phyloP scores from a whole-genome alignment of 345 rosid genomes.

The Brassica nigra region DNA sequence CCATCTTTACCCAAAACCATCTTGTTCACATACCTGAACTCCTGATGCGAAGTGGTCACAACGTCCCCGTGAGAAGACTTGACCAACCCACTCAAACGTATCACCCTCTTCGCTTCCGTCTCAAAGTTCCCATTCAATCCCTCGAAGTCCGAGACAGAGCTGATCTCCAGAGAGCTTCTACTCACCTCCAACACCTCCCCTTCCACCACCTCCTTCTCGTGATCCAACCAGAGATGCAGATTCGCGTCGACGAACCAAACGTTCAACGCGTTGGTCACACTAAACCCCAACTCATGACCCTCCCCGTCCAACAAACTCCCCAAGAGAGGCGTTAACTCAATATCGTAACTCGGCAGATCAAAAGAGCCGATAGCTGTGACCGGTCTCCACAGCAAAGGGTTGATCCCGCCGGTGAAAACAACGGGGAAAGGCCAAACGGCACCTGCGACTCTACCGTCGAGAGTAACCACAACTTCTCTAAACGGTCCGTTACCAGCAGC shows the following conservation, averaged over 20 bases:
- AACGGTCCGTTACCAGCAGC: slow-evolving; percentile 93
- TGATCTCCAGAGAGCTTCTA: slow-evolving; percentile 43
- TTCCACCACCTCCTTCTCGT: slow-evolving; percentile 46
- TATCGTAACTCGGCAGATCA: slow-evolving; percentile 83
- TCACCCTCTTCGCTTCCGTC: slow-evolving; percentile 52
- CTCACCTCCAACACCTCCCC: slow-evolving; percentile 59
- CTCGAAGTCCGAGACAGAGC: slow-evolving; percentile 45
- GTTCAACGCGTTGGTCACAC: slow-evolving; percentile 76
- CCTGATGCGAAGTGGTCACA: slow-evolving; percentile 53
- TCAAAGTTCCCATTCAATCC: slow-evolving; percentile 63
- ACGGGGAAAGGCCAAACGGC: slow-evolving; percentile 92
- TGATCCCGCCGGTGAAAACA: slow-evolving; percentile 80
- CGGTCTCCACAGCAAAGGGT: slow-evolving; percentile 86
- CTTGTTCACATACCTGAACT: slow-evolving; percentile 52
- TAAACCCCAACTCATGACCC: slow-evolving; percentile 59
- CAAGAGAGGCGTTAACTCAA: slow-evolving; percentile 72
- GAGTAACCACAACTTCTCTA: slow-evolving; percentile 76
- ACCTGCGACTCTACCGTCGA: slow-evolving; percentile 71
- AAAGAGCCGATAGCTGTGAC: slow-evolving; percentile 78
- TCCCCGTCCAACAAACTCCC: slow-evolving; percentile 71
- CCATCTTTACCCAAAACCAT: slow-evolving; percentile 62
- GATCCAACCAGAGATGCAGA: slow-evolving; percentile 85
- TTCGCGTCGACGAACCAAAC: slow-evolving; percentile 87
- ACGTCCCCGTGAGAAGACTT: slow-evolving; percentile 66
- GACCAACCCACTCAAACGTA: slow-evolving; percentile 64